A percentile compares a stretch with the other conserved stretches of the same genome.
phyloP scores from a whole-genome alignment of 768 basidiomycete species.

The Mycena venus region DNA sequence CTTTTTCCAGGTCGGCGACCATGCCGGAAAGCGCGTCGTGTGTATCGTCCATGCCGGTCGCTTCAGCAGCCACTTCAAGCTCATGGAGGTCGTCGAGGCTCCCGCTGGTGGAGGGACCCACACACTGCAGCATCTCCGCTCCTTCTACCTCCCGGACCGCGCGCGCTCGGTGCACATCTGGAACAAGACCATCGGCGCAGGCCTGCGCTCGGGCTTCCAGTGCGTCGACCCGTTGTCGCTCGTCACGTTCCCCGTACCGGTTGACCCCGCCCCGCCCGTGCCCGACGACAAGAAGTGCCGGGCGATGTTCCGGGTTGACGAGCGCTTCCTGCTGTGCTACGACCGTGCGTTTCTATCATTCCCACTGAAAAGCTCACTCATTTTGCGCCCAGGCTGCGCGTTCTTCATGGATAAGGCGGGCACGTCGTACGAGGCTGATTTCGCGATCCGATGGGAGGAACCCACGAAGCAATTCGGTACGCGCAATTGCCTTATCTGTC shows the following conservation, averaged over 20 bases:
- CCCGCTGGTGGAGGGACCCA: neutral
- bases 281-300: constrained; percentile 21
- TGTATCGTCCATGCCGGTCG: constrained; percentile 26
- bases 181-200: constrained; percentile 31
- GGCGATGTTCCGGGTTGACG: constrained; percentile 32
- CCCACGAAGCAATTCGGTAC: constrained; percentile 27
- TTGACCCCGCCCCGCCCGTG: neutral
- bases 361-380: neutral
- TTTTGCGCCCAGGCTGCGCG: constrained; percentile 17
- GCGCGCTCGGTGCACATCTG: constrained; percentile 31
- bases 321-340: constrained; percentile 30
- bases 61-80: constrained; percentile 32
- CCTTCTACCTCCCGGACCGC: constrained; percentile 35
- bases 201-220: constrained; percentile 24
- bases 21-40: constrained; percentile 19
- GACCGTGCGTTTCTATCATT: constrained; percentile 22
- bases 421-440: constrained; percentile 21
- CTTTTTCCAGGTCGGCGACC: constrained; percentile 31
- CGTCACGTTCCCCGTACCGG: constrained; percentile 31
- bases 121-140: constrained; percentile 16
- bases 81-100: constrained; percentile 16
- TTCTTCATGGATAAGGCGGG: constrained; percentile 34
- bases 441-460: constrained; percentile 29
- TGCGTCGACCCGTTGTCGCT: constrained; percentile 31
- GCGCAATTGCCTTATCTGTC: neutral